Evolutionary conservation across 1,139 yeast species (phyloP).

Genomic region (Pichia sp.): DNA sequence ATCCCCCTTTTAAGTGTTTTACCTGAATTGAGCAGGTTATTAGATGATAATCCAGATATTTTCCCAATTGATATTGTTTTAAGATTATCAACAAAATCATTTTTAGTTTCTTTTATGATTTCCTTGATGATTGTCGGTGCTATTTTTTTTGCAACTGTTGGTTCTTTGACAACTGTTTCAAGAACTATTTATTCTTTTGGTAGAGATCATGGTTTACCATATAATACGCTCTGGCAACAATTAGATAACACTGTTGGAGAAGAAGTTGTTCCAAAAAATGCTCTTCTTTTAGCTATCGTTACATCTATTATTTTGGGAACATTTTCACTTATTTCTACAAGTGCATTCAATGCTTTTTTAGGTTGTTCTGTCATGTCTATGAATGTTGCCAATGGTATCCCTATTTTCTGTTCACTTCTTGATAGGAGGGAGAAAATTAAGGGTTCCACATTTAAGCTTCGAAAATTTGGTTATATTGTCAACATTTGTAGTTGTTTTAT

Average conservation of each 20-base stretch:
- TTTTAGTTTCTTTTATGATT: slow-evolving; percentile 58
- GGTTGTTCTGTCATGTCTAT: slow-evolving; percentile 81
- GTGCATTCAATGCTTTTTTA: slow-evolving; percentile 80
- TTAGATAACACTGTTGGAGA: slow-evolving; percentile 52
- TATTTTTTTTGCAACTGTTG: slow-evolving; percentile 69
- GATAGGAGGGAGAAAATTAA: slow-evolving; percentile 56
- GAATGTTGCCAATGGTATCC: slow-evolving; percentile 73
- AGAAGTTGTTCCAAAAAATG: slow-evolving; percentile 62
- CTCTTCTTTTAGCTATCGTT: slow-evolving; percentile 61
- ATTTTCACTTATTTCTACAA: slow-evolving; percentile 60
- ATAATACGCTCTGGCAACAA: slow-evolving; percentile 55
- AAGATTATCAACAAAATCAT: slow-evolving; percentile 63
- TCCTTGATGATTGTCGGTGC: slow-evolving; percentile 66
- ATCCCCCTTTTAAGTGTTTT: slow-evolving; percentile 65
- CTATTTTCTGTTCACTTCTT: slow-evolving; percentile 57
- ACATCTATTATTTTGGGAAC: slow-evolving; percentile 58
- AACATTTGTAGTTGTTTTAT: slow-evolving; percentile 57
- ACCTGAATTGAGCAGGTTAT: slow-evolving; percentile 52
- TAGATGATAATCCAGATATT: slow-evolving; percentile 58
- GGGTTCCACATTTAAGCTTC: slow-evolving; percentile 67
- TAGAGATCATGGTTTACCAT: slow-evolving; percentile 83
- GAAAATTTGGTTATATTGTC: slow-evolving; percentile 59
- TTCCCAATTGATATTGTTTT: slow-evolving; percentile 53
- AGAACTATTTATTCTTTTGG: slow-evolving; percentile 84
- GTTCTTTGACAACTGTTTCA: slow-evolving; percentile 78